phyloP scores from a whole-genome alignment of 805 yeast species.

The Yarrowia keelungensis region DNA sequence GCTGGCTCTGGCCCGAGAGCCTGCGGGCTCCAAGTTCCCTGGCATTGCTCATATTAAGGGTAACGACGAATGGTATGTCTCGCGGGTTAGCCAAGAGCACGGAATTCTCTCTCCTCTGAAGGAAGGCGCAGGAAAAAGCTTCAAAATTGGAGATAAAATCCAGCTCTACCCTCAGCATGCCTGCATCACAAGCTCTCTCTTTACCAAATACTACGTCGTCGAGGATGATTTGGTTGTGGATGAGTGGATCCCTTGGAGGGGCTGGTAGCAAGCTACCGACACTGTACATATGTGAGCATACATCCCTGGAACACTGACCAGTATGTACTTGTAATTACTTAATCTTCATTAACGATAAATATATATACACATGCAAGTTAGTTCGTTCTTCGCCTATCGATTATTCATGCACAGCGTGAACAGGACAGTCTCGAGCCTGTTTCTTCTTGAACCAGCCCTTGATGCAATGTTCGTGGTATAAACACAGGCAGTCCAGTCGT shows the following conservation, averaged over 20 bases:
- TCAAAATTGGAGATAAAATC: conserved; percentile 58
- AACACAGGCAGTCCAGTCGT: conserved; percentile 90
- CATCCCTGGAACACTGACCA: too few species aligned
- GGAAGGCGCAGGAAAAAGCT: conserved; percentile 39
- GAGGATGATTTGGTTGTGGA: conserved; percentile 62
- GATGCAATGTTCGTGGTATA: conserved; percentile 90
- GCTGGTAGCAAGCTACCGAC: conserved; percentile 49
- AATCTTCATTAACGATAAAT: conserved; percentile 13
- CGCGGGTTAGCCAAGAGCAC: conserved; percentile 78
- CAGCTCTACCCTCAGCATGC: conserved; percentile 70
- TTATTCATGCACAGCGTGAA: conserved; percentile 61
- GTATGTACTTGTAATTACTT: background rate
- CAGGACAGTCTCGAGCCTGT: conserved; percentile 87
- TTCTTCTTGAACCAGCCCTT: conserved; percentile 88
- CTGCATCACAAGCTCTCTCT: conserved; percentile 71
- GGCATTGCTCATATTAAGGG: conserved; percentile 63
- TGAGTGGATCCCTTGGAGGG: conserved; percentile 71
- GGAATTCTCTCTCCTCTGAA: conserved; percentile 61
- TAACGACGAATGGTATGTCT: conserved; percentile 65
- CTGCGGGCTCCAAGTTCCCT: conserved; percentile 60
- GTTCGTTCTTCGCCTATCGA: background rate
- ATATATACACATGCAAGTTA: background rate
- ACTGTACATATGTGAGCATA: too few species aligned
- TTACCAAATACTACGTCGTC: conserved; percentile 61
- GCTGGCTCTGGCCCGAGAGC: conserved; percentile 70